A percentile compares a stretch with the other conserved stretches of the same genome.
Evolutionary conservation across 2,329 filamentous ascomycete genomes (phyloP).

Genomic region (Arachnomyces sp.): DNA sequence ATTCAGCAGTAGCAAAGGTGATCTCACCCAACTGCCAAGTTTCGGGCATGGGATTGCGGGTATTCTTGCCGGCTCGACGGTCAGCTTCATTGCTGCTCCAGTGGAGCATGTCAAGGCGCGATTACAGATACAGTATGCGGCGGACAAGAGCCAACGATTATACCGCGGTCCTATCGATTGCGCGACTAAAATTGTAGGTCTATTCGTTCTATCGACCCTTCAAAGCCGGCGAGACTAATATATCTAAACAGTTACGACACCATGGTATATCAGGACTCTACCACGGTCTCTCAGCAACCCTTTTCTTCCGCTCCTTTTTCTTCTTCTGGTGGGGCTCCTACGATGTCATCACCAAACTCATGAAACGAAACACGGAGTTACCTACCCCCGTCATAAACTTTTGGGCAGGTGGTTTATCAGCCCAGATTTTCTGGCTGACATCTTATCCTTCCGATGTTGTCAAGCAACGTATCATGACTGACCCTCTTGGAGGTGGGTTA

Average conservation of each 20-base stretch:
- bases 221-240: background rate
- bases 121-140: slow-evolving; percentile 87
- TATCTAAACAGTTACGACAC: slow-evolving; percentile 28
- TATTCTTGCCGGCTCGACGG: slow-evolving; percentile 76
- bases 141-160: slow-evolving; percentile 63
- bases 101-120: slow-evolving; percentile 94
- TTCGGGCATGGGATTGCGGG: slow-evolving; percentile 83
- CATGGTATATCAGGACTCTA: slow-evolving; percentile 78
- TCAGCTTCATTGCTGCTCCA: slow-evolving; percentile 85
- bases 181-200: slow-evolving; percentile 50
- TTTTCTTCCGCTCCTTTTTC: slow-evolving; percentile 87
- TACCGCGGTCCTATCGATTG: slow-evolving; percentile 88
- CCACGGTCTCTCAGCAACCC: slow-evolving; percentile 73
- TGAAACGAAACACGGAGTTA: slow-evolving; percentile 60
- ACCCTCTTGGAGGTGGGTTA: slow-evolving; percentile 65
- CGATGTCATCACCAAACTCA: slow-evolving; percentile 64
- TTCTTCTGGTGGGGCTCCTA: slow-evolving; percentile 99
- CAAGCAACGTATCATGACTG: slow-evolving; percentile 96
- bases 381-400: slow-evolving; percentile 82
- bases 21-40: slow-evolving; percentile 53
- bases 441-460: slow-evolving; percentile 89
- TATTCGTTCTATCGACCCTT: background rate
- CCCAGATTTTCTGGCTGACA: slow-evolving; percentile 90
- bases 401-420: slow-evolving; percentile 89
- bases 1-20: slow-evolving; percentile 26